Evolutionary conservation across 2,329 filamentous ascomycete genomes (phyloP).

Genomic region (Arthrinium phaeospermum): DNA sequence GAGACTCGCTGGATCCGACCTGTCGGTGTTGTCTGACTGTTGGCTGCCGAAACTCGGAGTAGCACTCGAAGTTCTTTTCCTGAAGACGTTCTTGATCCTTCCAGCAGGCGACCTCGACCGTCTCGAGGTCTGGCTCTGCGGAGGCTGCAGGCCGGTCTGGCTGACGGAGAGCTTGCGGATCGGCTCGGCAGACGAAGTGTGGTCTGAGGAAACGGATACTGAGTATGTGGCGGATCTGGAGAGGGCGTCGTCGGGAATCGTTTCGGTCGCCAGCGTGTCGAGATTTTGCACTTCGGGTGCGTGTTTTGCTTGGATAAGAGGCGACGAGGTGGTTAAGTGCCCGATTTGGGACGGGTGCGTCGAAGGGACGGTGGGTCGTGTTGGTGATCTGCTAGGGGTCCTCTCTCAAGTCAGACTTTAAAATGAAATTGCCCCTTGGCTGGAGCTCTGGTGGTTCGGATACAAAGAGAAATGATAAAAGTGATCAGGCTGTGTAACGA

Average conservation of each 20-base stretch:
- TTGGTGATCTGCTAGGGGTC: constrained; percentile 33
- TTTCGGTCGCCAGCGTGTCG: constrained; percentile 37
- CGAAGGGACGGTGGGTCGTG: constrained; percentile 56
- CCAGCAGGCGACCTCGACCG: constrained; percentile 73
- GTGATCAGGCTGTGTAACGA: not conserved
- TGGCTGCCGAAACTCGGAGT: constrained; percentile 51
- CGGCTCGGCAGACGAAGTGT: constrained; percentile 32
- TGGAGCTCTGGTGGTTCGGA: constrained; percentile 24
- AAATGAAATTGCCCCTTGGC: constrained; percentile 24
- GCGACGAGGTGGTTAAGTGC: constrained; percentile 72
- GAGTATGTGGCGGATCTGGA: constrained; percentile 47
- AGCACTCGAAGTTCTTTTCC: constrained; percentile 55
- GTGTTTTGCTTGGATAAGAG: constrained; percentile 65
- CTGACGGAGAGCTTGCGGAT: constrained; percentile 37
- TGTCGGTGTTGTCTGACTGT: constrained; percentile 29
- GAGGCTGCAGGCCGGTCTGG: constrained; percentile 48
- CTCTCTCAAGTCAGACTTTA: constrained; percentile 25
- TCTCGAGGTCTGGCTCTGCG: constrained; percentile 51
- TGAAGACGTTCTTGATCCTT: constrained; percentile 76
- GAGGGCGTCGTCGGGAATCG: constrained; percentile 27
- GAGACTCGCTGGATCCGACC: constrained; percentile 28
- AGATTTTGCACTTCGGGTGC: constrained; percentile 50
- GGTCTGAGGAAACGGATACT: constrained; percentile 33
- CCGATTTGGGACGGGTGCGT: constrained; percentile 70
- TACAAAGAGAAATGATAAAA: not conserved